Evolutionary conservation across 2,329 filamentous ascomycete species (phyloP), one percentile per base, ranked within the genome.

Genomic region (Diaporthe sp.): DNA sequence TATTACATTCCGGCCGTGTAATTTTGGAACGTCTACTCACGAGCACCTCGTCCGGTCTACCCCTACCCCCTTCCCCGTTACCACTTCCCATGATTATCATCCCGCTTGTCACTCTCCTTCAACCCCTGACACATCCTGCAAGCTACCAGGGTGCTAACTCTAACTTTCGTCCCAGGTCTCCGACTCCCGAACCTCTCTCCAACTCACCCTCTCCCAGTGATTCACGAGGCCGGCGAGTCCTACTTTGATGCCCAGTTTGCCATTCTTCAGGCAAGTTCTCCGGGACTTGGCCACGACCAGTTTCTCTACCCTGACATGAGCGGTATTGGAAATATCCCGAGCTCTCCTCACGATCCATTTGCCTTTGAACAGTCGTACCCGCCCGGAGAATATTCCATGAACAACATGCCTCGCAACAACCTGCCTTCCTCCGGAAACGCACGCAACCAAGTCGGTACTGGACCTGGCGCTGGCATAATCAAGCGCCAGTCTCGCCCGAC

Each of bases 121-220:
- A 3, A 20, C 31, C 17, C 31, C 9, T n/a, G n/a, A 10, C 12
- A 44, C 13, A n/a, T 20, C 6, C 6, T 13, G 9, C 12, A 47
- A 44, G 25, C 39, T 20, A 34, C 12, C 25, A 47, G 20, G 47
- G 2, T 53, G n/a, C 47, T 65, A 7, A 65, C n/a, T 9, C 9
- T 10, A 31, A n/a, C 9, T 55, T 17, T 20, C 71, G 22, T 65
- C 31, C 12, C 2, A 65, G 71, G 20, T 22, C 4, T 12, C 4
- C 2, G 22, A 20, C 37, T 37, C 8, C 17, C 4, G 1, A 34
- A 20, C 6, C 4, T 3, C n/a, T 55, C 22, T 6, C 15, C 17
- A 2, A 55, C 8, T 73, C 58, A 73, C 71, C 13, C 47, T 2
- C 49, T 28, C 47, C 57, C 44, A 13, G 71, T 65, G 58, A 73